Conservation (phyloP, 345 rosid genomes). For the Eucalyptus fibrosa region DNA sequence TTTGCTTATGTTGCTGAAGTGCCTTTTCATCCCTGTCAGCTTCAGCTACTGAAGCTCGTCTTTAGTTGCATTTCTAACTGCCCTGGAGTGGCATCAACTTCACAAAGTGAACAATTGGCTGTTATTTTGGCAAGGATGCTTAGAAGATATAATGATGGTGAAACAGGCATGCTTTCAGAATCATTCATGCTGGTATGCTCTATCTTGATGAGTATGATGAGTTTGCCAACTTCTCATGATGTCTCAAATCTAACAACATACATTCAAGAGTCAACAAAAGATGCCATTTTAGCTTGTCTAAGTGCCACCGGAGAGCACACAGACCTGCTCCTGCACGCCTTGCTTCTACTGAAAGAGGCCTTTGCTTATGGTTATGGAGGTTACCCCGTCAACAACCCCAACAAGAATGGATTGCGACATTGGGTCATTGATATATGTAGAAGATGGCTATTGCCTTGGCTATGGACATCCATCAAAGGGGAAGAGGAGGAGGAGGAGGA, state of each 20-base stretch:
- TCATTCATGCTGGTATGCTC: conserved; percentile 50
- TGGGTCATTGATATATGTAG: conserved; percentile 40
- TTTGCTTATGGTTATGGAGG: conserved; percentile 29
- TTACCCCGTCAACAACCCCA: conserved; percentile 5
- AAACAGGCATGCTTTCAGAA: conserved; percentile 52
- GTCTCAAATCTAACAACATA: conserved; percentile 18
- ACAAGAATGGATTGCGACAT: conserved; percentile 19
- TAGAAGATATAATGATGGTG: conserved; percentile 49
- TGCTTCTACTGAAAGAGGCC: conserved; percentile 64
- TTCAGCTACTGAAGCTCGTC: conserved; percentile 56
- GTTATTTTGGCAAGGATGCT: conserved; percentile 54
- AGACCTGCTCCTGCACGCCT: conserved; percentile 48
- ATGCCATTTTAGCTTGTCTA: conserved; percentile 62
- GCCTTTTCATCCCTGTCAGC: conserved; percentile 81
- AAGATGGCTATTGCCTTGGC: conserved; percentile 69
- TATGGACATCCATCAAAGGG: conserved; percentile 27
- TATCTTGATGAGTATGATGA: conserved; percentile 45
- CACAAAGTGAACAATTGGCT: conserved; percentile 55
- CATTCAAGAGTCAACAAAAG: conserved; percentile 48
- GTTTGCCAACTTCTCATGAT: conserved; percentile 30
- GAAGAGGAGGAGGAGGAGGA: conserved; percentile 56
- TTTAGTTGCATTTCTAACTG: conserved; percentile 41
- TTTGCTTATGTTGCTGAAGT: conserved; percentile 55
- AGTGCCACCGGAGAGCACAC: conserved; percentile 36
- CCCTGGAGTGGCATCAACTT: conserved; percentile 56